Base-by-base conservation (phyloP, 208 protist species). In the Leishmania mexicana region DNA sequence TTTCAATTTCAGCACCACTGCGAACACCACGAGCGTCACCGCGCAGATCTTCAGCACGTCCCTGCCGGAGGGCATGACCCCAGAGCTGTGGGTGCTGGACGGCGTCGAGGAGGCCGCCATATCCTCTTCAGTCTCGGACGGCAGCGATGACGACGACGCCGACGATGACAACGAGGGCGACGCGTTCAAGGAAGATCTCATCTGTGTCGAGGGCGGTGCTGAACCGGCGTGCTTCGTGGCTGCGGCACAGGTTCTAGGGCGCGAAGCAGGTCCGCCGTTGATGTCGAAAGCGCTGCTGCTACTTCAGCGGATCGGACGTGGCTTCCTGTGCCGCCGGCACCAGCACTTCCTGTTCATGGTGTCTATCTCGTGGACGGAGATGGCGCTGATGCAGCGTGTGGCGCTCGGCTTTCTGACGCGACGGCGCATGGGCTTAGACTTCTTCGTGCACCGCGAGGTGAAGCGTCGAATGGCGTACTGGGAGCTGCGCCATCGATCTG, bases 271-370 rank as follows among this genome's bases (percentile, higher is more conserved):
- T 8, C 54, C 62, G 13, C 65, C 83, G 57, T 72, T 78, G 2
- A 54, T 76, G 54, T 64, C 65, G 17, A 58, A 86, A 21, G 90
- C 85, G 5, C 70, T 83, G 42, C 28, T 77, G 38, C 76, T 88
- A 38, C 76, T 93, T 24, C 87, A 91, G 73, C 90, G 87, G 15
- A 71, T 88, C 42, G 90, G 85, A 19, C 83, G 87, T n/a, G 90
- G 84, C 60, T 87, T 83, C 80, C 81, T 88, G 28, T 79, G 75
- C 42, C 87, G 90, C 53, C 72, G 76, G 3, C 86, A 88, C 70
- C 38, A 88, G 62, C 83, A 86, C 58, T 91, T 93, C 62, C 45
- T 87, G 1, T 76, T 91, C 31, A 80, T 86, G 60, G 76, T 91
- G 49, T 81, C 80, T 45, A 79, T 89, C 15, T 85, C 81, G 10